Percentiles rank a stretch among this genome's conserved stretches.
Conservation (phyloP, 2,329 filamentous ascomycete genomes). For the Aspergillus brunneoviolaceus region DNA sequence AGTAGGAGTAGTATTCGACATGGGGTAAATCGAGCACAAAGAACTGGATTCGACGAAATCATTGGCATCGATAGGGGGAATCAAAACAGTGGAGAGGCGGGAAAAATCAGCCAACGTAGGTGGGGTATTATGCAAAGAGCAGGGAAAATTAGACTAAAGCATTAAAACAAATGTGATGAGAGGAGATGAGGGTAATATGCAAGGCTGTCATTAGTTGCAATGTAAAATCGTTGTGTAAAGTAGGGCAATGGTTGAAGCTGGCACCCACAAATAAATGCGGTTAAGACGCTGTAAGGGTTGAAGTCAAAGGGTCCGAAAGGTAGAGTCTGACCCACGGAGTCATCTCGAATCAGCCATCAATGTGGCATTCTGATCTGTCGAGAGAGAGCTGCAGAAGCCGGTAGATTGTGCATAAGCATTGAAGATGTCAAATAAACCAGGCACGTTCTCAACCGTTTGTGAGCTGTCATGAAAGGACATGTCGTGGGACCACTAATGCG, state of each 20-base stretch:
- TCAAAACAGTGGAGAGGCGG: conserved; percentile 1
- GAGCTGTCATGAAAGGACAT: conserved; percentile 14
- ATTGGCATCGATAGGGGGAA: background rate
- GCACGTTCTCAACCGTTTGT: background rate
- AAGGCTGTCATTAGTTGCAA: background rate
- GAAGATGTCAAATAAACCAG: background rate
- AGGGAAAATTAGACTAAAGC: background rate
- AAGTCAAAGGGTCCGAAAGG: background rate
- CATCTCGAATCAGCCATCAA: too few species aligned
- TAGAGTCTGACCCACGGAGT: background rate
- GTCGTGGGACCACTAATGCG: conserved; percentile 60
- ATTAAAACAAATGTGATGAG: background rate
- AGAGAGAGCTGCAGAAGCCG: background rate
- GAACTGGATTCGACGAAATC: too few species aligned
- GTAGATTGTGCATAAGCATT: background rate
- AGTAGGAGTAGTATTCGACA: background rate
- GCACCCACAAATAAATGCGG: too few species aligned
- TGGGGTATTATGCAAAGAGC: conserved; percentile 4
- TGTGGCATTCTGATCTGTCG: background rate
- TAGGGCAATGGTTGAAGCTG: too few species aligned
- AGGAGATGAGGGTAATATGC: background rate
- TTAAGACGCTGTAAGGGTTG: background rate
- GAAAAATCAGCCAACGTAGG: background rate
- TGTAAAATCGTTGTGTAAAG: background rate
- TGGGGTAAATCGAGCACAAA: too few species aligned